phyloP scores from a whole-genome alignment of 2,329 filamentous ascomycete species.

The Fusarium austroafricanum region DNA sequence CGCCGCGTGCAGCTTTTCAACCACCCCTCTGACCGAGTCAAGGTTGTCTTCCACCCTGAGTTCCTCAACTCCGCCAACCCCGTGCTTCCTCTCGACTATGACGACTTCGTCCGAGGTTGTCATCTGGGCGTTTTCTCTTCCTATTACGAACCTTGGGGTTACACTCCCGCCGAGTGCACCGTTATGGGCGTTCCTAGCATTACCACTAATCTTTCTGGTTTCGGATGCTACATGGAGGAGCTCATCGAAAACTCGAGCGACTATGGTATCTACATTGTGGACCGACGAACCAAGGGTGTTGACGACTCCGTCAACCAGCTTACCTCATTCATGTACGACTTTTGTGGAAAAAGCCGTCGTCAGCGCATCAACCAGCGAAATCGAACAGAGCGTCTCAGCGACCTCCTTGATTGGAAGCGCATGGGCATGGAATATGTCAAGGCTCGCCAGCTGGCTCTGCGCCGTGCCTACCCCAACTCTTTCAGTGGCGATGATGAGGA shows the following conservation, averaged over 20 bases:
- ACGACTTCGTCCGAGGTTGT: conserved; percentile 97
- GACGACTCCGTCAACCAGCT: conserved; percentile 98
- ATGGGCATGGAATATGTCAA: conserved; percentile 99
- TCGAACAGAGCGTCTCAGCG: conserved; percentile 92
- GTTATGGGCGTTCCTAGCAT: conserved; percentile 99
- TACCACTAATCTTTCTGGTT: conserved; percentile 96
- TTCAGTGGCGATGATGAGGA: conserved; percentile 85
- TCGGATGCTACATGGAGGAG: conserved; percentile 99
- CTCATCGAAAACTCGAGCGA: conserved; percentile 97
- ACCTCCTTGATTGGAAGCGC: conserved; percentile 97
- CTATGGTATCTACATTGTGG: conserved; percentile 99
- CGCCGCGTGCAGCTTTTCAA: conserved; percentile 97
- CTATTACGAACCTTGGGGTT: conserved; percentile 99
- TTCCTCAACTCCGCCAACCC: conserved; percentile 97
- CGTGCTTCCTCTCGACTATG: conserved; percentile 94
- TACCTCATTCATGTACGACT: conserved; percentile 88
- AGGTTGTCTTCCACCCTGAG: conserved; percentile 97
- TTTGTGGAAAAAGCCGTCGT: conserved; percentile 89
- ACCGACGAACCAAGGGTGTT: conserved; percentile 92
- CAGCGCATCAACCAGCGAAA: conserved; percentile 99
- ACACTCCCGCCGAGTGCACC: conserved; percentile 97
- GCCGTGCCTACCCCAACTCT: conserved; percentile 89
- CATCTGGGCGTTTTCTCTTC: conserved; percentile 96
- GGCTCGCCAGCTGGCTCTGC: conserved; percentile 89
- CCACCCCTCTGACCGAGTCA: conserved; percentile 92